Conservation (phyloP, 1,284 basidiomycete genomes). For the Papiliotrema terrestris region DNA sequence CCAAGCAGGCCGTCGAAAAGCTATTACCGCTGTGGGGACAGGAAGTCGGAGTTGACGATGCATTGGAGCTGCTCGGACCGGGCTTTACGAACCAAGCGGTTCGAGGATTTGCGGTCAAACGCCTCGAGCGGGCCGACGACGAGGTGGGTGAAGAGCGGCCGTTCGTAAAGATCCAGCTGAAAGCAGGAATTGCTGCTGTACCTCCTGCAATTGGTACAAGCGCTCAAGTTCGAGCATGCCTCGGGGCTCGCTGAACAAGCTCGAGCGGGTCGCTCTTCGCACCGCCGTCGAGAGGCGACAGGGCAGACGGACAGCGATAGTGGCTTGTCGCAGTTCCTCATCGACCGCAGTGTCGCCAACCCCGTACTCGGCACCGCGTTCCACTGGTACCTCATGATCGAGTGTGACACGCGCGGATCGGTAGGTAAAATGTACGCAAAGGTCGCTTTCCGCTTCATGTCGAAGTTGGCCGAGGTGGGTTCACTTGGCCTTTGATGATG, state of each 20-base stretch:
- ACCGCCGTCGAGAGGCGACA: constrained; percentile 49
- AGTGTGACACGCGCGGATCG: constrained; percentile 66
- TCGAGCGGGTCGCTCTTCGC: constrained; percentile 55
- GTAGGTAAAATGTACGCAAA: constrained; percentile 88
- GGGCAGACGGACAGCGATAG: constrained; percentile 63
- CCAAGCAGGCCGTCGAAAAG: constrained; percentile 96
- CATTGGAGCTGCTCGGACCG: constrained; percentile 89
- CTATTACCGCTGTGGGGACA: constrained; percentile 88
- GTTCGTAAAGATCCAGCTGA: neutral
- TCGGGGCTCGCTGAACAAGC: constrained; percentile 39
- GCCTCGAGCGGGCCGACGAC: constrained; percentile 86
- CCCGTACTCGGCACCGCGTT: constrained; percentile 82
- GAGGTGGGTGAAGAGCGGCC: constrained; percentile 57
- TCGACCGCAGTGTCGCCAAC: constrained; percentile 77
- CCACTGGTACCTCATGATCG: constrained; percentile 98
- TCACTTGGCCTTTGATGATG: constrained; percentile 1
- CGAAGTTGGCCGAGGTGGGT: constrained; percentile 74
- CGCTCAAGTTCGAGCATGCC: constrained; percentile 78
- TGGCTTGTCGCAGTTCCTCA: constrained; percentile 85
- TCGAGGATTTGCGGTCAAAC: constrained; percentile 87
- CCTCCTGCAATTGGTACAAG: constrained; percentile 93
- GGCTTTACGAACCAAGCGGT: constrained; percentile 87
- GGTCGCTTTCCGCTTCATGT: constrained; percentile 84
- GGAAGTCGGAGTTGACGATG: constrained; percentile 94
- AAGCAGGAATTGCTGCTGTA: constrained; percentile 84